Base-by-base conservation (phyloP, 257 asterid genomes). In the Plantago ovata region DNA sequence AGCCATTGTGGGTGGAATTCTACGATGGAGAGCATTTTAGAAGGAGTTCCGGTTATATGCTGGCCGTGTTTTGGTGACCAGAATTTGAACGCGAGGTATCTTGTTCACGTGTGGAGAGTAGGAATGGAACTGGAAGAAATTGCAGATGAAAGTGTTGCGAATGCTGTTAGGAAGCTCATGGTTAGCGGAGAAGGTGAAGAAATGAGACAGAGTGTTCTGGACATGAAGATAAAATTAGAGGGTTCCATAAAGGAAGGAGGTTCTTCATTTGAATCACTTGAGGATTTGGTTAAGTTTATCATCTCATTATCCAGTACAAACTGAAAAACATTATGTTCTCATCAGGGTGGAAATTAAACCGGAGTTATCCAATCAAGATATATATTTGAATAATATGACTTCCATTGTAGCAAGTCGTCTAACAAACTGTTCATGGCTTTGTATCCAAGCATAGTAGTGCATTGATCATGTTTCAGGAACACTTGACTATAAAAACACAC, bases 1-100 rank as follows among this genome's bases (percentile, higher is more conserved):
- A 67, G 67, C 0, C 85, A 79, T n/a, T 69, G 79, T n/a, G 80
- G 85, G 0, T 79, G 85, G 32, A 24, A 24, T 24, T 24, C 32
- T 5, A 24, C 32, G 5, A 2, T 24, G 32, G 32, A 24, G 32
- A 82, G 75, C 36, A 21, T 72, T 6, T 60, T 67, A 13, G 75
- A 75, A 7, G 72, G 81, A 0, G 75, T 75, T 40, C 58, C 75
- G 1, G 10, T 75, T 57, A 56, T 75, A 23, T 75, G 81, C 38
- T 48, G 43, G 14, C 77, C 77, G 0, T 53, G 43, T 43, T 54
- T 79, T 0, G 55, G 39, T 0, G 80, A 79, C 16, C 85, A 79
- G 12, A 38, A 9, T 60, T 36, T 67, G 6, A 63, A 67, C 21
- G 72, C 77, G 7, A 71, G 75, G 53, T 75, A 49, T 22, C 1